Percentiles rank a stretch among this genome's conserved stretches.
Conservation (phyloP, 768 basidiomycete species). For the Cubamyces lactineus region DNA sequence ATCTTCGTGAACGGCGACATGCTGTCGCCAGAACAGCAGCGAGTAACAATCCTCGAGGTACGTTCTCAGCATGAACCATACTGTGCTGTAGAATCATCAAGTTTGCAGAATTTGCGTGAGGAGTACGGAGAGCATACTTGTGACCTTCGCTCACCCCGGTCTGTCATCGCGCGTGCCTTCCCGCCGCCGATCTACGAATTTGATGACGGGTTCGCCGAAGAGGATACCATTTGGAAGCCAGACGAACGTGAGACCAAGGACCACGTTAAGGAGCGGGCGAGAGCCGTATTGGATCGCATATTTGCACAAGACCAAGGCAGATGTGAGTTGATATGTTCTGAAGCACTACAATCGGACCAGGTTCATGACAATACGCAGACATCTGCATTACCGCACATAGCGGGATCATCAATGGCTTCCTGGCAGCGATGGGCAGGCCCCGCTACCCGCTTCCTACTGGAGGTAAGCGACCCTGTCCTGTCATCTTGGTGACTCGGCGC, state of each 20-base stretch:
- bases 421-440: conserved; percentile 50
- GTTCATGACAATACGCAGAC: conserved; percentile 40
- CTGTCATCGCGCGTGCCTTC: conserved; percentile 52
- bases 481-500: neutral
- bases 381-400: conserved; percentile 71
- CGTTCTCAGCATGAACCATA: neutral
- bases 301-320: conserved; percentile 50
- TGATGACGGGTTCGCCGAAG: conserved; percentile 61
- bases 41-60: conserved; percentile 60
- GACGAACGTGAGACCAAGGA: conserved; percentile 55
- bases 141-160: conserved; percentile 58
- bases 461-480: conserved; percentile 45
- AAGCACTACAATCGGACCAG: neutral
- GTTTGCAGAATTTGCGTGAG: conserved; percentile 64
- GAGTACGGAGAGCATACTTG: conserved; percentile 70
- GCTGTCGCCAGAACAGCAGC: conserved; percentile 27
- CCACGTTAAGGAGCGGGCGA: conserved; percentile 53
- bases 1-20: conserved; percentile 44
- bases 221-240: conserved; percentile 62
- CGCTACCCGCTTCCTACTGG: conserved; percentile 59
- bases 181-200: conserved; percentile 50
- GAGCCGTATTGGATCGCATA: conserved; percentile 54
- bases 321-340: conserved; percentile 46
- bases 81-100: neutral
- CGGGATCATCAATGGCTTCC: conserved; percentile 60